Evolutionary conservation across 192 early-diverging fungal species (phyloP), one percentile per base, ranked within the genome.

Genomic region (Gonapodya prolifera): DNA sequence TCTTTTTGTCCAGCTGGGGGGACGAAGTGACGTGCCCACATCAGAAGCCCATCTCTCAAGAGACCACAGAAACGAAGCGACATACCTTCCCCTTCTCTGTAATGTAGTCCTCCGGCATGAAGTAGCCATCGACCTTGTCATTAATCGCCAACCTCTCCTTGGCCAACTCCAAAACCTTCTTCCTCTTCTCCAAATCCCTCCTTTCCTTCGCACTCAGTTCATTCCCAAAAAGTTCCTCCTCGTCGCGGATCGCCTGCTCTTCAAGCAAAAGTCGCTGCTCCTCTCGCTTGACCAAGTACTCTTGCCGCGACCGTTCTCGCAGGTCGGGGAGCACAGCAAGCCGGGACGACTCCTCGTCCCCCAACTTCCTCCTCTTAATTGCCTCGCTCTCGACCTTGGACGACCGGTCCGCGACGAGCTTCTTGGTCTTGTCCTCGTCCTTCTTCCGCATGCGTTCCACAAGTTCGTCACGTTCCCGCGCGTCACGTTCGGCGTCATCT

Each of bases 71-170:
- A n/a, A n/a, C n/a, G n/a, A n/a, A n/a, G n/a, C n/a, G n/a, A n/a
- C n/a, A n/a, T n/a, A n/a, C n/a, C n/a, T 98, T 96, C 75, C 97
- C 97, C 82, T 97, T 97, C 79, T 98, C 96, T 0, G 95, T 97
- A 75, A 99, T 96, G 79, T 98, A 99, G 82, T 98, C 96, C 70
- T 88, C 85, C 1, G 92, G 93, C 91, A 94, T 91, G 69, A 85
- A 81, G 75, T 98, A 99, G 28, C 89, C 95, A 77, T 95, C 95
- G 13, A 88, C 85, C 34, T 92, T 91, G 70, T 90, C 89, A 78
- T 91, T 88, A 34, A 98, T 88, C 69, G 86, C 88, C 78, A 91
- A 84, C 31, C 95, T 89, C 80, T 95, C 95, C 76, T 92, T 89
- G 16, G 97, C 94, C 28, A 98, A 82, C 34, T 87, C 82, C 70